Evolutionary conservation across 2,329 filamentous ascomycete species (phyloP), one percentile per base, ranked within the genome.

Genomic region (Aspergillus alliaceus): DNA sequence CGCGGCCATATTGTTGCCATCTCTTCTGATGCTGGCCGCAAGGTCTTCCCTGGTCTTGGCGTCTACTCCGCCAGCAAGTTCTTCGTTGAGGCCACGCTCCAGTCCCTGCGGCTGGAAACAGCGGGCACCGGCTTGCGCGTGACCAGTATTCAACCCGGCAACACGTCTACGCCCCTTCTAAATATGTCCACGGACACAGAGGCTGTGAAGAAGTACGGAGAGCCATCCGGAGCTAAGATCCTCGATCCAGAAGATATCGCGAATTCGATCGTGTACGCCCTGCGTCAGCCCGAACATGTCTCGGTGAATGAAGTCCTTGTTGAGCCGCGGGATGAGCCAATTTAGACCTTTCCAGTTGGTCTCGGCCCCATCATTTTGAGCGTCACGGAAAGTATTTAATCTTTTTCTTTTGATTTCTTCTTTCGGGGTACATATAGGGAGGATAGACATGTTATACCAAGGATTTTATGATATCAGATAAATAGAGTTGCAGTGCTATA

Each of bases 31-130:
- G 90, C 90, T 1, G 90, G 90, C 0, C 86, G 90, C 55, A 92
- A 92, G 72, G 88, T 91, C 7, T 93, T 93, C 77, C 89, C 90
- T 0, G 90, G 90, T 0, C 77, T 93, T 12, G 90, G 90, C 52
- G 90, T 93, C 34, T 93, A 93, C 80, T 91, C 88, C 0, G 90
- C 88, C 25, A 89, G 85, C 74, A 93, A 93, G 72, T 91, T 93
- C 82, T 93, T 93, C 69, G 89, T 93, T 54, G 90, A 93, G 72
- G 90, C 89, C 1, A 90, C 89, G 0, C 80, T 93, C n/a, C 90
- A 93, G 73, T 81, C 81, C 31, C 74, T 93, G 63, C 85, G 90
- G 8, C 75, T 93, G 7, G 90, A 93, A 79, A 93, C 89, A 0
- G 90, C 87, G 0, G 89, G 88, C 0, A 84, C 83, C 0, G 90